Evolutionary conservation across 352 stramenopile genomes (phyloP), one percentile per base, ranked within the genome.

Genomic region (Globisporangium viniferum): DNA sequence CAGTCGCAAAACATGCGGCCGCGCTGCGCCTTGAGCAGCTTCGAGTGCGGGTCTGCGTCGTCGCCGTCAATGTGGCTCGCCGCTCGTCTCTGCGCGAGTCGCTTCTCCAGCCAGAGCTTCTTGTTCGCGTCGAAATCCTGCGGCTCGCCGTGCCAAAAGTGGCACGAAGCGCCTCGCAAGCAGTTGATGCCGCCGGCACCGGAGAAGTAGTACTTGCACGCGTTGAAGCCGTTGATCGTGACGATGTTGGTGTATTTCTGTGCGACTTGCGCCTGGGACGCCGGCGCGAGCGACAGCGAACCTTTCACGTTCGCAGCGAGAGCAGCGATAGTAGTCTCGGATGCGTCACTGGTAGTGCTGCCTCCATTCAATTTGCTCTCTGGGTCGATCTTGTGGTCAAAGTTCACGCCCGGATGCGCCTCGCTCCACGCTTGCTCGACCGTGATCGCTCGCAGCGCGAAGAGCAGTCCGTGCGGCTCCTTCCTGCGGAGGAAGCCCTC

Each of bases 201-300:
- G 24, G 84, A 87, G 68, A 95, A 95, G 68, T 94, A 92, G 70
- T 91, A 95, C 68, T 95, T 95, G 75, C 86, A 95, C 1, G 84
- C 79, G 51, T 94, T 92, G 62, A 90, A 89, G 59, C 88, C 88
- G 62, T 91, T 70, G 59, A 94, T 73, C 35, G 82, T 76, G 39
- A 95, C 87, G 55, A 94, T 92, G 65, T 95, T 93, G 62, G 84
- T 91, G 80, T 95, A 94, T 66, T 91, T 92, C 64, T 86, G 75
- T 0, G 59, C 51, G 5, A 70, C 69, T 0, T 59, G 56, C 1
- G 82, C 80, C 35, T 91, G 83, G 0, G 82, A 90, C 18, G 80
- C 78, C 33, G 82, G 81, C 5, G 76, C 73, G 20, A 91, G 68
- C 18, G 74, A 49, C 3, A 80, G 69, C 12, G 82, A 93, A 0